A percentile compares a stretch with the other conserved stretches of the same genome.
Evolutionary conservation across 768 basidiomycete species (phyloP).

Genomic region (Amanita exitialis): DNA sequence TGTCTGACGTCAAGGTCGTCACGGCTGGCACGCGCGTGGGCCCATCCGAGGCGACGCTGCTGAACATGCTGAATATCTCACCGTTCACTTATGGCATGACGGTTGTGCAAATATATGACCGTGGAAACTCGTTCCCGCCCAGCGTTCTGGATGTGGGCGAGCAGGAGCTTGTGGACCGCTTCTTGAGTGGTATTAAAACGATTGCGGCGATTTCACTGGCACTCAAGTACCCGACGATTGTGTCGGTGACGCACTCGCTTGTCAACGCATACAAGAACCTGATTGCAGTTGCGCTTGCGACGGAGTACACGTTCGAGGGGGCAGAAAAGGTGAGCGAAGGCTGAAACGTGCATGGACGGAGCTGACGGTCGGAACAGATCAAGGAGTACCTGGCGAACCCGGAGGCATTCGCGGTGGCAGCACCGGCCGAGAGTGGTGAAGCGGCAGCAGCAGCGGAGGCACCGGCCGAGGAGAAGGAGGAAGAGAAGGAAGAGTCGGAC

Average conservation of each 20-base stretch:
- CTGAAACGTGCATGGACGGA: slow-evolving; percentile 5
- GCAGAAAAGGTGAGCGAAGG: slow-evolving; percentile 69
- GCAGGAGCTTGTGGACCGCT: slow-evolving; percentile 81
- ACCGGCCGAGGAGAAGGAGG: slow-evolving; percentile 63
- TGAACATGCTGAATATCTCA: slow-evolving; percentile 99
- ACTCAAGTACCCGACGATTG: slow-evolving; percentile 91
- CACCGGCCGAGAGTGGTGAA: slow-evolving; percentile 46
- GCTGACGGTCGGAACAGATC: slow-evolving; percentile 37
- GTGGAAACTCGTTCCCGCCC: slow-evolving; percentile 86
- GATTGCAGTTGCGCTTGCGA: slow-evolving; percentile 76
- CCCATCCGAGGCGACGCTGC: slow-evolving; percentile 90
- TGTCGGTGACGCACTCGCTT: slow-evolving; percentile 87
- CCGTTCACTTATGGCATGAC: slow-evolving; percentile 99
- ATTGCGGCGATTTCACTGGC: slow-evolving; percentile 95
- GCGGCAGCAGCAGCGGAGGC: slow-evolving; percentile 49
- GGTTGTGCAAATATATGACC: slow-evolving; percentile 93
- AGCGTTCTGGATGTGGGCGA: slow-evolving; percentile 90
- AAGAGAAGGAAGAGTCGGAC: slow-evolving; percentile 80
- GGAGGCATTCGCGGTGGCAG: slow-evolving; percentile 88
- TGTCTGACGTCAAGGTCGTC: slow-evolving; percentile 94
- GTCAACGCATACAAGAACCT: slow-evolving; percentile 99
- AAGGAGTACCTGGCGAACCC: slow-evolving; percentile 98
- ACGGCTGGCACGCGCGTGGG: slow-evolving; percentile 89
- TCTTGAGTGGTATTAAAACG: slow-evolving; percentile 89
- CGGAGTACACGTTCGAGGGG: slow-evolving; percentile 92